Percentiles rank a stretch among this genome's conserved stretches.
Conservation (phyloP, 2,329 filamentous ascomycete genomes). For the Aspergillus vadensis region DNA sequence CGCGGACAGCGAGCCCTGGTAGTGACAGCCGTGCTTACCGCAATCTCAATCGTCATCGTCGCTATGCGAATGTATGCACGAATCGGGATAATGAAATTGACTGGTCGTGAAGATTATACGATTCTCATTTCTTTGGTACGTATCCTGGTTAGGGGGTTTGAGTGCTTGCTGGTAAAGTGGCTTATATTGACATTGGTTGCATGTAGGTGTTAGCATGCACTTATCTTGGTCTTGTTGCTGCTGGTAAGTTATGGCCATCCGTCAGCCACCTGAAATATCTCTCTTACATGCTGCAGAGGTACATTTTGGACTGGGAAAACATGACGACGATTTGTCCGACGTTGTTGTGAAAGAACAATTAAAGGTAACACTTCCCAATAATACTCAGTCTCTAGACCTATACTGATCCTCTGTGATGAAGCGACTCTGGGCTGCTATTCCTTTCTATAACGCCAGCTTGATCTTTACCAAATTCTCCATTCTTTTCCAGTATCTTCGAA, state of each 20-base stretch:
- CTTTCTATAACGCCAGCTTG: constrained; percentile 37
- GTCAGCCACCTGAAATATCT: not conserved
- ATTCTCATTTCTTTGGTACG: constrained; percentile 32
- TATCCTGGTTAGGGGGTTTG: not conserved
- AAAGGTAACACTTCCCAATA: constrained; percentile 22
- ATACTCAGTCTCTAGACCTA: not conserved
- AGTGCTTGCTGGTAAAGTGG: too few species aligned
- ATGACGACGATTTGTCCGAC: constrained; percentile 21
- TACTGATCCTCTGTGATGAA: constrained; percentile 8
- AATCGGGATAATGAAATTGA: constrained; percentile 33
- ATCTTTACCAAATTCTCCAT: constrained; percentile 48
- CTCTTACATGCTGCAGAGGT: constrained; percentile 27
- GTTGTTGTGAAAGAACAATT: constrained; percentile 26
- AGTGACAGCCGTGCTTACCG: constrained; percentile 34
- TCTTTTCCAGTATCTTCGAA: constrained; percentile 50
- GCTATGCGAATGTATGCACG: constrained; percentile 33
- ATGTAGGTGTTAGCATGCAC: constrained; percentile 27
- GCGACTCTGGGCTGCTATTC: constrained; percentile 36
- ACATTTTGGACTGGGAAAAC: constrained; percentile 31
- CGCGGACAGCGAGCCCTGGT: constrained; percentile 34
- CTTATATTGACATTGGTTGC: not conserved
- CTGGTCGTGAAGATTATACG: constrained; percentile 38
- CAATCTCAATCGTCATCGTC: constrained; percentile 28
- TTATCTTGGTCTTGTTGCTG: constrained; percentile 33
- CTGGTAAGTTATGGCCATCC: constrained; percentile 23